Percentiles rank a stretch among this genome's conserved stretches.
phyloP scores from a whole-genome alignment of 805 yeast species.

The Ogataea saltuana region DNA sequence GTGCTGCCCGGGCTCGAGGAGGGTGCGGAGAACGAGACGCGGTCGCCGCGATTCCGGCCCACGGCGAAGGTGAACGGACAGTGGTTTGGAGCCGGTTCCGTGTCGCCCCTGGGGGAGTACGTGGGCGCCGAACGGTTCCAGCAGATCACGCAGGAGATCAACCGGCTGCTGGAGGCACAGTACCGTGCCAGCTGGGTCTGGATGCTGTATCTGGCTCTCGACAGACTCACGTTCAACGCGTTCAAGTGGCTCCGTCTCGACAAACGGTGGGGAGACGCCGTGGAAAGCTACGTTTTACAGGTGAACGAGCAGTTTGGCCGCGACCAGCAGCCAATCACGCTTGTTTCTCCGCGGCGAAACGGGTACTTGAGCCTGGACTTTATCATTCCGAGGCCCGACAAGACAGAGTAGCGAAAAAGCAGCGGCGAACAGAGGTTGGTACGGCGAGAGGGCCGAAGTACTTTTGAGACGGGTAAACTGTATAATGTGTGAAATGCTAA shows the following conservation, averaged over 20 bases:
- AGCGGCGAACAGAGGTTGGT: no score
- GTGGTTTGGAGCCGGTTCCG: conserved; percentile 53
- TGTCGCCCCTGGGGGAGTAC: conserved; percentile 48
- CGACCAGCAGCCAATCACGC: conserved; percentile 30
- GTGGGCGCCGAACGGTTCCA: conserved; percentile 41
- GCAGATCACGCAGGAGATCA: conserved; percentile 45
- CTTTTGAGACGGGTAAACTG: no score
- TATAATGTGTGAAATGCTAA: no score
- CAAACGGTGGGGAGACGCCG: conserved; percentile 34
- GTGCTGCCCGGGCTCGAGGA: conserved; percentile 62
- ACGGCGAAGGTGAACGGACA: conserved; percentile 43
- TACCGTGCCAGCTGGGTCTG: conserved; percentile 41
- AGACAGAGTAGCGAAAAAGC: no score
- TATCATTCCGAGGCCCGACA: conserved; percentile 52
- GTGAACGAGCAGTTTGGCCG: conserved; percentile 32
- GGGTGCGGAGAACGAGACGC: conserved; percentile 42
- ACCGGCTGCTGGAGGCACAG: conserved; percentile 41
- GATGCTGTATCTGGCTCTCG: conserved; percentile 43
- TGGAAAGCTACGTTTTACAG: conserved; percentile 45
- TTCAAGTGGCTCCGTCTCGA: conserved; percentile 38
- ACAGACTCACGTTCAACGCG: conserved; percentile 43
- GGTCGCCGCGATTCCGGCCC: conserved; percentile 33
- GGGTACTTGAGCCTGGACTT: conserved; percentile 62
- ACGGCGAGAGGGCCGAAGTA: no score
- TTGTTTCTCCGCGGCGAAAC: conserved; percentile 52